Evolutionary conservation across 169 alveolate species (phyloP).

Genomic region (Babesia ovis): DNA sequence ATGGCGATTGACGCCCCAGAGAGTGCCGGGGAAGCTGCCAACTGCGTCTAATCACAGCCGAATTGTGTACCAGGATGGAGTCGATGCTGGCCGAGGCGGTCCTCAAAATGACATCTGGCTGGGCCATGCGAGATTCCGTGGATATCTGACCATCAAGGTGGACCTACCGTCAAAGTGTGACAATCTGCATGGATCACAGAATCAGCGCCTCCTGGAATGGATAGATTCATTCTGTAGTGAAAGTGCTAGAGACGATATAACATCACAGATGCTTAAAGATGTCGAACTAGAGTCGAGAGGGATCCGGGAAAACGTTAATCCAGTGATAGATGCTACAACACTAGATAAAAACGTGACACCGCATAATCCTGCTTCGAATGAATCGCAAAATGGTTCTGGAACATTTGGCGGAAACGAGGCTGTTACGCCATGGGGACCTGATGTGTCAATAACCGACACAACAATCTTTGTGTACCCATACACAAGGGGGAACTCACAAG

Average conservation of each 20-base stretch:
- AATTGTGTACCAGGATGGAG: slow-evolving; percentile 49
- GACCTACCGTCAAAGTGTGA: background rate
- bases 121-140: slow-evolving; percentile 45
- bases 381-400: no score
- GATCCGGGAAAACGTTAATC: no score
- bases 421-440: slow-evolving; percentile 1
- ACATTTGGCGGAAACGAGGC: no score
- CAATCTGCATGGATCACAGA: background rate
- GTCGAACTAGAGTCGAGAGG: background rate
- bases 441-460: slow-evolving; percentile 2
- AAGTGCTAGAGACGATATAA: background rate
- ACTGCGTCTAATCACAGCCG: slow-evolving; percentile 5
- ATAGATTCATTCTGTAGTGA: background rate
- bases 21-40: slow-evolving; percentile 7
- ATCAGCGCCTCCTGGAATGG: no score
- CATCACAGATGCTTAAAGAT: background rate
- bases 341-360: background rate
- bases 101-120: slow-evolving; percentile 66
- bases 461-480: slow-evolving; percentile 66
- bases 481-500: slow-evolving; percentile 24
- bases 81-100: slow-evolving; percentile 23
- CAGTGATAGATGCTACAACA: no score
- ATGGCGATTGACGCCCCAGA: slow-evolving; percentile 28
- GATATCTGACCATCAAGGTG: slow-evolving; percentile 18
- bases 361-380: background rate